Percentiles rank a stretch among this genome's conserved stretches.
phyloP scores from a whole-genome alignment of 2,329 filamentous ascomycete genomes.

The Penicillium brevicompactum region DNA sequence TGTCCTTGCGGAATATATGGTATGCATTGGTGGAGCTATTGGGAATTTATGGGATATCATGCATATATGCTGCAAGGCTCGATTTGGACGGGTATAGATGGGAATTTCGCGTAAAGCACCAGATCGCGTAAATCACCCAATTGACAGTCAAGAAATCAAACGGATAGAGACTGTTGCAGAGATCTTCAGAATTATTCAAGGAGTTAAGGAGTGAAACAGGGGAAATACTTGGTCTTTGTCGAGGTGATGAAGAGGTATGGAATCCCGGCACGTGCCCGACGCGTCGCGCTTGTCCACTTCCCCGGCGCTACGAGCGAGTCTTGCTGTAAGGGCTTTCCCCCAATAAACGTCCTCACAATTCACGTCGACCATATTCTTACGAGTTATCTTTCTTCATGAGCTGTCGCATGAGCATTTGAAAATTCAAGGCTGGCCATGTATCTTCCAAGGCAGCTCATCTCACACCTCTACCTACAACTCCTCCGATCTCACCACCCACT shows the following conservation, averaged over 20 bases:
- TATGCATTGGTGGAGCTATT: background rate
- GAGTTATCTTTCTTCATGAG: constrained; percentile 19
- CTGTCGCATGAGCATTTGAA: constrained; percentile 20
- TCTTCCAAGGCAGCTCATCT: constrained; percentile 85
- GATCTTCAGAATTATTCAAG: background rate
- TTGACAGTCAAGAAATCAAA: too few relatives aligned
- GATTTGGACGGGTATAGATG: constrained; percentile 1
- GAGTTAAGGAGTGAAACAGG: constrained; percentile 3
- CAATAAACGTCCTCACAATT: constrained; percentile 8
- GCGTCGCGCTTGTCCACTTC: constrained; percentile 26
- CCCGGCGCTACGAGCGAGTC: constrained; percentile 12
- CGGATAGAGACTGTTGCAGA: too few relatives aligned
- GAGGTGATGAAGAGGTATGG: constrained; percentile 24
- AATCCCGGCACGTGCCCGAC: constrained; percentile 31
- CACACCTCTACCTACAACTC: constrained; percentile 88
- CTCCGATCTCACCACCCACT: constrained; percentile 84
- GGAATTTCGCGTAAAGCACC: constrained; percentile 3
- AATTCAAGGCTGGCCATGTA: constrained; percentile 66
- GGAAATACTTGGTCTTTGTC: constrained; percentile 19
- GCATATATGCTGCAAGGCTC: background rate
- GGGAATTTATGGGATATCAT: background rate
- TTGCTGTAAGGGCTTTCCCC: constrained; percentile 17
- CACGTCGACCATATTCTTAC: constrained; percentile 17
- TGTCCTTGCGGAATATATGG: background rate
- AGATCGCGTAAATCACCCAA: background rate